Percentiles rank a stretch among this genome's conserved stretches.
These are phyloP conservation scores for Apiospora koreana DNA, from an alignment of 2,329 filamentous ascomycete genomes.

Conservation along the genomic window DNA sequence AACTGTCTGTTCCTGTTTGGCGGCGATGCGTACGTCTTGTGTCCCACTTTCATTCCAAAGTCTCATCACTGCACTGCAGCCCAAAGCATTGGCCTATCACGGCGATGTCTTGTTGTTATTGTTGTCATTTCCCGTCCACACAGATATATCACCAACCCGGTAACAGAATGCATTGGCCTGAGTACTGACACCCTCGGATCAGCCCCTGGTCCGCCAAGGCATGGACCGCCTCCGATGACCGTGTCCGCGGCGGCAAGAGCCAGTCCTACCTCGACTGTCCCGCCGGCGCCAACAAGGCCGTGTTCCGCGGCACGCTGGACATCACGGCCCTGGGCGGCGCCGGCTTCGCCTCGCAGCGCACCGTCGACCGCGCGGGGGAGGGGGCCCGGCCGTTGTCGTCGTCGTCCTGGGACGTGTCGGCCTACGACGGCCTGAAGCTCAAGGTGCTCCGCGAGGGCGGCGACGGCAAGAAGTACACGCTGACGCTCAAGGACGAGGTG, in stretches of 20 bases:
- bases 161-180: not conserved
- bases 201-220: slow-evolving; percentile 60
- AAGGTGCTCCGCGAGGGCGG: slow-evolving; percentile 42
- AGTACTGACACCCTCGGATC: slow-evolving; percentile 2
- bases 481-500: slow-evolving; percentile 73
- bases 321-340: slow-evolving; percentile 75
- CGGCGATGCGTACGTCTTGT: slow-evolving; percentile 8
- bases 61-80: not conserved
- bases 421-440: slow-evolving; percentile 62
- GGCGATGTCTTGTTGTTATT: not conserved
- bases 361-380: slow-evolving; percentile 49
- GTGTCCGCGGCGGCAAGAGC: slow-evolving; percentile 74
- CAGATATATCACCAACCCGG: not conserved
- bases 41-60: not conserved
- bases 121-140: not conserved
- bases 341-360: slow-evolving; percentile 80
- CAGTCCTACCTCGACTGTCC: slow-evolving; percentile 48
- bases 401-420: slow-evolving; percentile 59
- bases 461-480: slow-evolving; percentile 70
- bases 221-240: slow-evolving; percentile 74
- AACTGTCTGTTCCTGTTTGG: slow-evolving; percentile 11
- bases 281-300: slow-evolving; percentile 14
- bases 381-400: too few species aligned
- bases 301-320: slow-evolving; percentile 71
- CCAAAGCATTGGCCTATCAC: not conserved